Evolutionary conservation across 495 filamentous ascomycete genomes (phyloP), one percentile per base, ranked within the genome.

Genomic region (Neurospora tetrasperma): DNA sequence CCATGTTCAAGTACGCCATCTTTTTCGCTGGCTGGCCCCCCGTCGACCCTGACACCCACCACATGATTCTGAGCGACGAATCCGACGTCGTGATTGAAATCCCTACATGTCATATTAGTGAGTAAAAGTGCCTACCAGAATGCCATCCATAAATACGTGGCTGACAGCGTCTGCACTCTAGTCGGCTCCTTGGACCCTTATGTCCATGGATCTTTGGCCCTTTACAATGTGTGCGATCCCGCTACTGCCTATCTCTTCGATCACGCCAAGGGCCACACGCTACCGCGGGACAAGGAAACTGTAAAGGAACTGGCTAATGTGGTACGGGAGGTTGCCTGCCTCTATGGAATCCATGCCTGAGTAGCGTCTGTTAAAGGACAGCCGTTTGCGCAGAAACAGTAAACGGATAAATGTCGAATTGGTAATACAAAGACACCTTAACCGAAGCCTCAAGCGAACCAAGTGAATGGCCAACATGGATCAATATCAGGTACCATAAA

Each of bases 11-110:
- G 76, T 88, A 84, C 27, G 88, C 83, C 18, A 76, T 90, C 16
- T 87, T 90, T 74, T 85, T 90, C 54, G 82, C 84, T 18, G 88
- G 87, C 18, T 89, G 87, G 86, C 87, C 87, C 7, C 86, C 87
- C 0, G 77, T 88, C 6, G 84, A 88, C 66, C 83, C 84, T 2
- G 73, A 78, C 11, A 84, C 81, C 6, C 84, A 83, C 35, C 78
- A 79, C 8, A 79, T 84, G 76, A 76, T 89, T 7, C 79, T 87
- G 10, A 80, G 83, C n/a, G 87, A 89, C 68, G 86, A 89, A 74
- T 80, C 81, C n/a, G 84, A 85, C 6, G 75, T 81, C 7, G 78
- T 83, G 74, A 86, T 90, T 48, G 79, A 80, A 31, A 84, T 90
- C 31, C 87, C 87, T 9, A 88, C 88, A 1, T 86, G 83, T 74